These are phyloP conservation scores for Magnusiomyces sp. DNA, from an alignment of 1,139 yeast species.

Conservation along the genomic window DNA sequence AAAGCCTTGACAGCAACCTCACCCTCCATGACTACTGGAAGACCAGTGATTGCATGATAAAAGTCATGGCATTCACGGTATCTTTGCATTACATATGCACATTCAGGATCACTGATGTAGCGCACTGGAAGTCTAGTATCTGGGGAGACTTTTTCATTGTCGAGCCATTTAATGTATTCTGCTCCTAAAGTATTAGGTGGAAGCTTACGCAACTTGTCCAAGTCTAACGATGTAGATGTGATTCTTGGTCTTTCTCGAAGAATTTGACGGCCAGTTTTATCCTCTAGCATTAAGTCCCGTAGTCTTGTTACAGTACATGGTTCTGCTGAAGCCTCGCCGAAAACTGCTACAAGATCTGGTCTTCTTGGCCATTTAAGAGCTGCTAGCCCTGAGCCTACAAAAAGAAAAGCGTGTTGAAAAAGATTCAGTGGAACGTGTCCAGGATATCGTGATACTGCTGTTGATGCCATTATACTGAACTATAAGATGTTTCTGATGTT, in stretches of 20 bases:
- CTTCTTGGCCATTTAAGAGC: slow-evolving; percentile 69
- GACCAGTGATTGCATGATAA: slow-evolving; percentile 84
- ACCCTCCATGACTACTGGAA: slow-evolving; percentile 90
- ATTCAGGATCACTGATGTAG: slow-evolving; percentile 80
- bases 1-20: slow-evolving; percentile 89
- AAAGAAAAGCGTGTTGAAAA: slow-evolving; percentile 56
- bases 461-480: background rate
- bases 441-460: slow-evolving; percentile 38
- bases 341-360: slow-evolving; percentile 76
- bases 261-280: slow-evolving; percentile 67
- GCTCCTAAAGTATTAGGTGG: slow-evolving; percentile 74
- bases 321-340: slow-evolving; percentile 88
- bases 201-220: slow-evolving; percentile 49
- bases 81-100: slow-evolving; percentile 85
- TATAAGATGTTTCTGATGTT: background rate
- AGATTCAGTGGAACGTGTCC: slow-evolving; percentile 72
- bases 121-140: slow-evolving; percentile 86
- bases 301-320: slow-evolving; percentile 54
- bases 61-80: slow-evolving; percentile 97
- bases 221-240: slow-evolving; percentile 60
- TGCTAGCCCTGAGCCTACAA: slow-evolving; percentile 72
- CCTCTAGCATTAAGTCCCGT: slow-evolving; percentile 65
- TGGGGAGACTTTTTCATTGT: slow-evolving; percentile 83
- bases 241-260: slow-evolving; percentile 76
- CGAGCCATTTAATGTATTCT: slow-evolving; percentile 73